phyloP scores from a whole-genome alignment of 805 yeast species.

The Metschnikowia henanensis region DNA sequence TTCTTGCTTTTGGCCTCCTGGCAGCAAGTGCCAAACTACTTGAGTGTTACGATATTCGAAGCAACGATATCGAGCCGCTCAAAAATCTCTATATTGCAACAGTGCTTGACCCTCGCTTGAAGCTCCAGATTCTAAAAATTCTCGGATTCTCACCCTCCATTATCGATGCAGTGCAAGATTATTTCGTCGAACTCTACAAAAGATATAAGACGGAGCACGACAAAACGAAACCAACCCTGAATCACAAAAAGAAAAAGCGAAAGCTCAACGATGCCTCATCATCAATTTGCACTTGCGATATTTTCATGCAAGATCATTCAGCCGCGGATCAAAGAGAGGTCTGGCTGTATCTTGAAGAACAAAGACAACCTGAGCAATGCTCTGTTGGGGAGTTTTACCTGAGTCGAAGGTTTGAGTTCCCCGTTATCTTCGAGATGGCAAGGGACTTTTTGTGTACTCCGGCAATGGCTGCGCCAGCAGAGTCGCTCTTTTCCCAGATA shows the following conservation, averaged over 20 bases:
- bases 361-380: neutral
- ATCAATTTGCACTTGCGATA: too few relatives aligned
- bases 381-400: neutral
- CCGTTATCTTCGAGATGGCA: neutral
- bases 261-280: too few relatives aligned
- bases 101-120: constrained; percentile 1
- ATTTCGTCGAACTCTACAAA: too few relatives aligned
- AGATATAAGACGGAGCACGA: too few relatives aligned
- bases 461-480: constrained; percentile 1
- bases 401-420: neutral
- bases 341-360: neutral
- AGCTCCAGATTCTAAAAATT: too few relatives aligned
- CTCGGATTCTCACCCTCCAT: too few relatives aligned
- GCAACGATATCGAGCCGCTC: neutral
- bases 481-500: neutral
- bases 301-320: neutral
- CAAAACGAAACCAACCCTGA: too few relatives aligned
- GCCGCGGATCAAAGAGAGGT: neutral
- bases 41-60: neutral
- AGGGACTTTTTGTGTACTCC: constrained; percentile 3
- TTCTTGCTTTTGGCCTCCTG: neutral
- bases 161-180: too few relatives aligned
- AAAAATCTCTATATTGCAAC: neutral
- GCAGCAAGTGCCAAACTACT: neutral
- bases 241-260: too few relatives aligned